phyloP scores from a whole-genome alignment of 2,329 filamentous ascomycete genomes.

The Trichoderma sp. region DNA sequence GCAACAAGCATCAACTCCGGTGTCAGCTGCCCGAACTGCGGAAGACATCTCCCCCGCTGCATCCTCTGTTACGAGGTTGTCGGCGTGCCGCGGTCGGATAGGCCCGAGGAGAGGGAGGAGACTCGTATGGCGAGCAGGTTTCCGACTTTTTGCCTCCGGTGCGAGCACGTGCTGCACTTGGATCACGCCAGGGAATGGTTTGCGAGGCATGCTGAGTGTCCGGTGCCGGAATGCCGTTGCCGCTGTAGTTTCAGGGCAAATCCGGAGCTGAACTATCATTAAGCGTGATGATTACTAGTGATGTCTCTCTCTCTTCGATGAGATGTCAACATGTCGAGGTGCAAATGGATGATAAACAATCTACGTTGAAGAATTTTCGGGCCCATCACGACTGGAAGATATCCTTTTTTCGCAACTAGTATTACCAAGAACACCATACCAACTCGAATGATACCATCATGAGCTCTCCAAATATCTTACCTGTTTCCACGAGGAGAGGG shows the following conservation, averaged over 20 bases:
- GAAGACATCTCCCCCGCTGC: constrained; percentile 63
- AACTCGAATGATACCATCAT: background rate
- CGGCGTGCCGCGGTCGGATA: constrained; percentile 60
- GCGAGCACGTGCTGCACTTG: constrained; percentile 65
- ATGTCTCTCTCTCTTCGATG: background rate
- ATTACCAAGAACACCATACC: background rate
- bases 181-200: constrained; percentile 69
- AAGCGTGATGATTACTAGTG: background rate
- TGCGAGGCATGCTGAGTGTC: constrained; percentile 60
- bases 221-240: constrained; percentile 66
- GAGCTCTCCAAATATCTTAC: background rate
- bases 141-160: constrained; percentile 66
- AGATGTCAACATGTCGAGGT: background rate
- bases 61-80: constrained; percentile 66
- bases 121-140: constrained; percentile 53
- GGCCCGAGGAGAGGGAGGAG: constrained; percentile 51
- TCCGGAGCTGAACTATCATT: constrained; percentile 55
- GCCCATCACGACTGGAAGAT: background rate
- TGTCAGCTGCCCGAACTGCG: constrained; percentile 64
- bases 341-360: too few relatives aligned
- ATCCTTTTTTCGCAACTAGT: background rate
- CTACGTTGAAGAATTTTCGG: too few relatives aligned
- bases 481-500: background rate
- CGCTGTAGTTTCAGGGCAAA: constrained; percentile 60
- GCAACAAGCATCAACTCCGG: constrained; percentile 57